Conservation (phyloP, 495 filamentous ascomycete genomes). For the Neurospora hispaniola region DNA sequence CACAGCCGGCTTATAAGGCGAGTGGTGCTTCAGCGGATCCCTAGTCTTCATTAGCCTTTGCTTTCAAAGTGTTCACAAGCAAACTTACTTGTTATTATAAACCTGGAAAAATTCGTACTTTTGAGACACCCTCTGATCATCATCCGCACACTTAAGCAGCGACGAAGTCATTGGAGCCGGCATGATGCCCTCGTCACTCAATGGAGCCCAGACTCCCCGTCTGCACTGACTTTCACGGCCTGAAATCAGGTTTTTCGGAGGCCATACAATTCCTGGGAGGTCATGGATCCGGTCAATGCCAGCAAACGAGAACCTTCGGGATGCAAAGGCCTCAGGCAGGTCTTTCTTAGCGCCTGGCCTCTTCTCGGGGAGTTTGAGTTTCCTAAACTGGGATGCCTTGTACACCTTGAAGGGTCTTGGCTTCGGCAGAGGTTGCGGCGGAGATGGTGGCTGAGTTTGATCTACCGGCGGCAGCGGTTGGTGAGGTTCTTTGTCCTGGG, state of each 20-base stretch:
- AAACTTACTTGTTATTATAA: constrained; percentile 36
- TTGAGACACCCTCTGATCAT: constrained; percentile 19
- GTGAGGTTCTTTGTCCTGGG: constrained; percentile 4
- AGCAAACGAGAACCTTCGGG: neutral
- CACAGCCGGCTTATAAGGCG: constrained; percentile 29
- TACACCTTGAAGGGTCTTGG: neutral
- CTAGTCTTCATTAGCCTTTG: constrained; percentile 17
- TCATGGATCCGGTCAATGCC: constrained; percentile 2
- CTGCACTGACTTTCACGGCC: constrained; percentile 23
- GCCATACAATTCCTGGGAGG: constrained; percentile 28
- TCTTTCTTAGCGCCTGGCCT: neutral
- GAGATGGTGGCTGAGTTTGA: neutral
- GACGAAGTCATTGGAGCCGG: constrained; percentile 22
- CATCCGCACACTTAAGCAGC: constrained; percentile 16
- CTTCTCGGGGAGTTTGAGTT: neutral
- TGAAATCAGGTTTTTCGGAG: constrained; percentile 28
- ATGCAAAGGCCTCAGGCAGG: neutral
- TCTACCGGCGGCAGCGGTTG: neutral
- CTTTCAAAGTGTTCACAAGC: neutral
- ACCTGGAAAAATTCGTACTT: constrained; percentile 45
- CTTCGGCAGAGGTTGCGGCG: neutral
- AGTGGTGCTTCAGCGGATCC: constrained; percentile 37
- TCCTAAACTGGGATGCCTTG: neutral
- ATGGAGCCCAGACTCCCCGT: constrained; percentile 18
- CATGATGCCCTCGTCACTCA: constrained; percentile 11